Base-by-base conservation (phyloP, 169 alveolate species). In the Plasmodium relictum region DNA sequence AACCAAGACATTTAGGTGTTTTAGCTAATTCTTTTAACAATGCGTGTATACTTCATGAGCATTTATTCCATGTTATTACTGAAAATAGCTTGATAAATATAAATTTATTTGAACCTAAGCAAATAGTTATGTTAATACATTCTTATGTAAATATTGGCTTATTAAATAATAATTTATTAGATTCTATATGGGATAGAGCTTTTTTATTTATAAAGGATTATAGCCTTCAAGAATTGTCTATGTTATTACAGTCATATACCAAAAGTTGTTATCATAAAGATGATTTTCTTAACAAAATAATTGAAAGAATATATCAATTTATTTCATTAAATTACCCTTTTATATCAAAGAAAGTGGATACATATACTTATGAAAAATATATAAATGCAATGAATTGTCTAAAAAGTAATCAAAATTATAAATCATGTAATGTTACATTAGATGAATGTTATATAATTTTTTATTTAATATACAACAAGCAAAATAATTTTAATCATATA, bases 1-100 rank as follows among this genome's bases (percentile, higher is more conserved):
- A 66, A 54, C 66, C 90, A 37, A 80, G 90, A 80, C 90, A 80
- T 69, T 50, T 80, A 26, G 66, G 90, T 50, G 90, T 80, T 6
- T 56, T 80, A 54, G 80, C 90, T 18, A 80, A 80, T 18, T 65
- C 90, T 31, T 80, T 68, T 50, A 80, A 80, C 20, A 80, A 80
- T 39, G 90, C 90, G 10, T 80, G 90, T 31, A 45, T 80, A 58
- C 54, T 80, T 12, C 90, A 80, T 56, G 85, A 80, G 31, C 42
- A 80, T 8, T 59, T 80, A 12, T 80, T 80, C 52, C 72, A 80
- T 26, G 22, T 80, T 59, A 80, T 80, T 10, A 66, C 90, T 9
- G 58, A 80, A 66, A 56, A 54, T 31, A 68, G 90, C 39, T 24
- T 80, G 50, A 24, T 6, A 4, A 80, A 50, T n/a, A 52, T 80